Base-by-base conservation (phyloP, 345 rosid genomes). In the Punica granatum region DNA sequence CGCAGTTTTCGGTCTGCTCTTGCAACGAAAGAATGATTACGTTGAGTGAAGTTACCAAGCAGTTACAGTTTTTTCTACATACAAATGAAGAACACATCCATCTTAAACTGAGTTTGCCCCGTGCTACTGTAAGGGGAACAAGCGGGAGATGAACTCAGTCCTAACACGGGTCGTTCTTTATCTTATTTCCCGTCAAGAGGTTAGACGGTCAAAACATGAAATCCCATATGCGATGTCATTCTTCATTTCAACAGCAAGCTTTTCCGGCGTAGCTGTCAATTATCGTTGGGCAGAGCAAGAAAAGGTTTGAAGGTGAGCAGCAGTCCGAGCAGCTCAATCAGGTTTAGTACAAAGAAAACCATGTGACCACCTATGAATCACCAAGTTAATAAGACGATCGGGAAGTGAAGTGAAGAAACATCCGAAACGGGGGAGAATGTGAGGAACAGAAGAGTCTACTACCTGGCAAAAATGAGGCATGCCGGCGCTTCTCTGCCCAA, bases 221-320 rank as follows among this genome's bases (percentile, higher is more conserved):
- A 37, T 13, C 42, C 42, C 12, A 13, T 37, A 13, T 13, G 12
- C 42, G 12, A 13, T 37, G 42, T n/a, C 42, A 46, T 23, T 46
- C 3, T 1, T 46, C 53, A 2, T 43, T 14, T 46, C 18, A 16
- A 46, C n/a, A 46, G n/a, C 7, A n/a, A 23, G 23, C n/a, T 18
- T 46, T 6, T 1, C 7, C 53, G 23, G 53, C 5, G 7, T 46
- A 46, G 23, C 19, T 18, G 19, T 53, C 59, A 25, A 10, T 25
- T 16, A 44, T 65, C 73, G 15, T 53, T 42, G 6, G 78, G 73
- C 46, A 30, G 66, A 33, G 76, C 73, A 28, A 84, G 80, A 66
- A 84, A 84, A 18, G 88, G 85, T 67, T 75, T 75, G 79, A 81
- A 79, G 64, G 83, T 77, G 80, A 75, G 48, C 56, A 81, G 49